These are phyloP conservation scores for Pezicula radicicola DNA, from an alignment of 2,329 filamentous ascomycete genomes.

Conservation along the genomic window DNA sequence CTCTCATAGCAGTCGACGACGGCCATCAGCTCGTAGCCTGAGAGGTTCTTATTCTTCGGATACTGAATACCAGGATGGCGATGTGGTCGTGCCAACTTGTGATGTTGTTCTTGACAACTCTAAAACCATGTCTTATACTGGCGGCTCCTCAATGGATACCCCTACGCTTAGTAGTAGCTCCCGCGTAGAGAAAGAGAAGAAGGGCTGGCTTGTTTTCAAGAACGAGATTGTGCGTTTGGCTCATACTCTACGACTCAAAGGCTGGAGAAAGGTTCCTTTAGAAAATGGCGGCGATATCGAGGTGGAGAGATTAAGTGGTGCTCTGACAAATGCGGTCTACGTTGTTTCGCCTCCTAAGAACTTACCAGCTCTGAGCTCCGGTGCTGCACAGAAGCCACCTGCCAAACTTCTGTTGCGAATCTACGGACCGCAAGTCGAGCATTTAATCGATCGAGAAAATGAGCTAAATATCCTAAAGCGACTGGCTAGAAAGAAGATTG, in stretches of 20 bases:
- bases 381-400: constrained; percentile 27
- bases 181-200: constrained; percentile 62
- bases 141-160: constrained; percentile 44
- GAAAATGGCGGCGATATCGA: constrained; percentile 65
- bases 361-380: constrained; percentile 38
- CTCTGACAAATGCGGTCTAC: constrained; percentile 94
- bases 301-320: constrained; percentile 80
- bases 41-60: constrained; percentile 64
- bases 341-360: constrained; percentile 80
- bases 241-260: constrained; percentile 86
- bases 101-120: constrained; percentile 86
- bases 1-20: constrained; percentile 10
- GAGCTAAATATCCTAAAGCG: constrained; percentile 84
- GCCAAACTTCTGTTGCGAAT: constrained; percentile 81
- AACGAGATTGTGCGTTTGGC: constrained; percentile 85
- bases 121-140: constrained; percentile 76
- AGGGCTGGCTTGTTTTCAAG: constrained; percentile 85
- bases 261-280: constrained; percentile 81
- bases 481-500: constrained; percentile 87
- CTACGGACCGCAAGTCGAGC: constrained; percentile 92
- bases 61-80: constrained; percentile 80
- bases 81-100: constrained; percentile 78
- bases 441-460: constrained; percentile 89
- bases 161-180: constrained; percentile 37
- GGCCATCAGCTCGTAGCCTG: constrained; percentile 16